Conservation (phyloP, 495 filamentous ascomycete species). For the Aspergillus saccharolyticus region DNA sequence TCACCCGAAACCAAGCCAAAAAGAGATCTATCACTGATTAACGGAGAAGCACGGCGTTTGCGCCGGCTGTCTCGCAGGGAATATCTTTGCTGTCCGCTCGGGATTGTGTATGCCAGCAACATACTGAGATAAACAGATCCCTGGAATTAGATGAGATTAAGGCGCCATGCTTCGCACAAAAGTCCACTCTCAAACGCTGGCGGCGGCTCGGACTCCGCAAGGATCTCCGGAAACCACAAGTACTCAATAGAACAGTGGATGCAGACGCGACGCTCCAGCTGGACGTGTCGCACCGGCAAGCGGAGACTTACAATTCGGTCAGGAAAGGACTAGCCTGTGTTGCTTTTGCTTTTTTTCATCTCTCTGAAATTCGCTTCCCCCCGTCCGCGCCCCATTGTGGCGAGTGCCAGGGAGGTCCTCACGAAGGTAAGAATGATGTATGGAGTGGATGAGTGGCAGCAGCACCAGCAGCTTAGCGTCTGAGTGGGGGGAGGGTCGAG, state of each 20-base stretch:
- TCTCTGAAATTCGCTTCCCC: too few species aligned
- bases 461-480: neutral
- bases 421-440: constrained; percentile 6
- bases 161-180: neutral
- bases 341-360: neutral
- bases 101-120: neutral
- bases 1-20: neutral
- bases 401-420: constrained; percentile 2
- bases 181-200: neutral
- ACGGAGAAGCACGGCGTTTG: neutral
- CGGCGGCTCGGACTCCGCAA: neutral
- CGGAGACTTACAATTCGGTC: too few species aligned
- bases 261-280: neutral
- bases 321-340: neutral
- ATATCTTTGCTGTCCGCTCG: neutral
- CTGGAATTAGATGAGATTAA: neutral
- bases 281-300: neutral
- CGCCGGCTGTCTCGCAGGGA: neutral
- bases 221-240: neutral
- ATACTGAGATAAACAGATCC: neutral
- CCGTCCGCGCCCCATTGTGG: constrained; percentile 7
- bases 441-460: neutral
- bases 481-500: neutral
- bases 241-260: too few species aligned
- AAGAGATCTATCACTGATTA: neutral